Evolutionary conservation across 2,329 filamentous ascomycete species (phyloP), one percentile per base, ranked within the genome.

Genomic region (Tolypocladium capitatum): DNA sequence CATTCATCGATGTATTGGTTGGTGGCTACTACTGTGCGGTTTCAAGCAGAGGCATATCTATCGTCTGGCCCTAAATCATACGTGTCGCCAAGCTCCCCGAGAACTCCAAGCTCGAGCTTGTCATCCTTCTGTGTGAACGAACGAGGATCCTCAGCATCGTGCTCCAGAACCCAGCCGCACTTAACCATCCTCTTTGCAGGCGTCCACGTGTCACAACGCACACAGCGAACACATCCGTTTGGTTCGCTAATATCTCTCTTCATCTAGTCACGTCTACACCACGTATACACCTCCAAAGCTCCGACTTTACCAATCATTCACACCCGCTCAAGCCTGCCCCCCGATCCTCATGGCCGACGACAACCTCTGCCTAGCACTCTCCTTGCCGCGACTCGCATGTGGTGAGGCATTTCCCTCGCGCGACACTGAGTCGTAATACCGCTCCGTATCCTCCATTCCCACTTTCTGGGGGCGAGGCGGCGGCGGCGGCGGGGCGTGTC

Each of bases 381-480:
- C 62, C 46, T 58, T 58, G 1, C 54, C 51, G 13, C 43, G 43
- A n/a, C 30, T 21, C 9, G 43, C 14, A 5, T 52, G 49, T 8
- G 48, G 41, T 3, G 53, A 49, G 4, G 8, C 5, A 16, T 18
- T 11, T 32, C 57, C 56, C 4, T 28, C 46, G 16, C 55, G 49
- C 4, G 62, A 53, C 38, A 52, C 48, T 3, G 54, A 41, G 14
- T 66, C 62, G 28, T 65, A 63, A 47, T 60, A 66, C 1, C 56
- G 50, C 48, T 66, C 63, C 2, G 56, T 44, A 21, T 67, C 63
- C n/a, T 63, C 62, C 14, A 64, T 51, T 40, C 60, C 61, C 20
- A 66, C 57, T 55, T 68, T 68, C 42, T 61, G 61, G 4, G 65
- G 65, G 4, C 63, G 62, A 2, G 65, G 65, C 6, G 65, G 45